Conservation (phyloP, 495 filamentous ascomycete species). For the Penicillium soppii region DNA sequence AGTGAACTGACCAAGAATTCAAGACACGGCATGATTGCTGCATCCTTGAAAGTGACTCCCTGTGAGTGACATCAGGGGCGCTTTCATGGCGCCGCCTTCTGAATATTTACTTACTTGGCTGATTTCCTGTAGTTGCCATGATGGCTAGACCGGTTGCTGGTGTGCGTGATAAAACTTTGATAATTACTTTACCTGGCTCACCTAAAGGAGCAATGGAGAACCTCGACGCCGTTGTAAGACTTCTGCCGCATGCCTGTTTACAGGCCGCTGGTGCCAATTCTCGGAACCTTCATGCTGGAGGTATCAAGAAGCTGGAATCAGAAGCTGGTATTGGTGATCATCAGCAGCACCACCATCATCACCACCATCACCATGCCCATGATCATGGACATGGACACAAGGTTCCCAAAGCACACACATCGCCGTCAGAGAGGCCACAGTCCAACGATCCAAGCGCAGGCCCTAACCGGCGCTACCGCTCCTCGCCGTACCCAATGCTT, state of each 20-base stretch:
- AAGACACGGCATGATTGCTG: constrained; percentile 88
- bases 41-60: constrained; percentile 82
- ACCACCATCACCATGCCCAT: constrained; percentile 56
- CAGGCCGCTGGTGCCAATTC: constrained; percentile 87
- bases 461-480: constrained; percentile 71
- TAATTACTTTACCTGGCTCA: constrained; percentile 90
- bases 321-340: constrained; percentile 64
- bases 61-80: constrained; percentile 57
- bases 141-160: constrained; percentile 96
- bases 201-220: constrained; percentile 98
- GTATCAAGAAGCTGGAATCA: constrained; percentile 77
- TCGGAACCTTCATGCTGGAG: constrained; percentile 73
- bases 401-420: constrained; percentile 70
- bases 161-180: constrained; percentile 76
- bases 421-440: constrained; percentile 53
- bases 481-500: constrained; percentile 91
- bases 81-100: neutral
- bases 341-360: constrained; percentile 52
- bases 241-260: constrained; percentile 88
- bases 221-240: constrained; percentile 83
- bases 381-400: constrained; percentile 63
- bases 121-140: constrained; percentile 70
- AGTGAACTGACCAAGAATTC: constrained; percentile 26
- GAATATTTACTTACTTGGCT: constrained; percentile 19
- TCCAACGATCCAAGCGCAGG: constrained; percentile 84